Percentiles rank a stretch among this genome's conserved stretches.
phyloP scores from a whole-genome alignment of 805 yeast genomes.

The Candida quercuum region DNA sequence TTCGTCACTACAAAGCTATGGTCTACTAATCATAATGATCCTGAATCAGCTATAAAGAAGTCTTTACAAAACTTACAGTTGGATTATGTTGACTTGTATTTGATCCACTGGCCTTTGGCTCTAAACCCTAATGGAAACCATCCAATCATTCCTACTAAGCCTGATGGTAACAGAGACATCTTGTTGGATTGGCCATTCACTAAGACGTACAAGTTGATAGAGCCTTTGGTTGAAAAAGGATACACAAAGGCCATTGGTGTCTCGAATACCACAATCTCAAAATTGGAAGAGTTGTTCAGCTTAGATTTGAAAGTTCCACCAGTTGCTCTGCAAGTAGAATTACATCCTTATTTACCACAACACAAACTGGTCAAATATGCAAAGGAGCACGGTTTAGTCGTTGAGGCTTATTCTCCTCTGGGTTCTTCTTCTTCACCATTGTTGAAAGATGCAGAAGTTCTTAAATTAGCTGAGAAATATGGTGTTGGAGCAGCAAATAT shows the following conservation, averaged over 20 bases:
- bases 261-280: slow-evolving; percentile 58
- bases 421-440: slow-evolving; percentile 53
- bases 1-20: slow-evolving; percentile 67
- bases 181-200: slow-evolving; percentile 37
- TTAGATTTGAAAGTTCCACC: slow-evolving; percentile 52
- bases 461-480: slow-evolving; percentile 37
- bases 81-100: slow-evolving; percentile 50
- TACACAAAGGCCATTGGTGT: slow-evolving; percentile 68
- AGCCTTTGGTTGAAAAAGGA: slow-evolving; percentile 47
- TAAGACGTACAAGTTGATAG: slow-evolving; percentile 61
- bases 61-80: slow-evolving; percentile 38
- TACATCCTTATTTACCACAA: slow-evolving; percentile 71
- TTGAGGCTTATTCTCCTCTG: slow-evolving; percentile 75
- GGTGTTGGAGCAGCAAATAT: slow-evolving; percentile 39
- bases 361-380: slow-evolving; percentile 47
- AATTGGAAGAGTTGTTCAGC: slow-evolving; percentile 44
- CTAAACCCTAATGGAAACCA: slow-evolving; percentile 32
- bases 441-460: background rate
- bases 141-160: slow-evolving; percentile 29
- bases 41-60: slow-evolving; percentile 34
- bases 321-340: slow-evolving; percentile 69
- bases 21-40: slow-evolving; percentile 28
- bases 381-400: slow-evolving; percentile 42
- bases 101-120: slow-evolving; percentile 58
- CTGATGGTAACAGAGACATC: slow-evolving; percentile 34